phyloP scores from a whole-genome alignment of 139 green algal genomes.

The Microglena sp. region DNA sequence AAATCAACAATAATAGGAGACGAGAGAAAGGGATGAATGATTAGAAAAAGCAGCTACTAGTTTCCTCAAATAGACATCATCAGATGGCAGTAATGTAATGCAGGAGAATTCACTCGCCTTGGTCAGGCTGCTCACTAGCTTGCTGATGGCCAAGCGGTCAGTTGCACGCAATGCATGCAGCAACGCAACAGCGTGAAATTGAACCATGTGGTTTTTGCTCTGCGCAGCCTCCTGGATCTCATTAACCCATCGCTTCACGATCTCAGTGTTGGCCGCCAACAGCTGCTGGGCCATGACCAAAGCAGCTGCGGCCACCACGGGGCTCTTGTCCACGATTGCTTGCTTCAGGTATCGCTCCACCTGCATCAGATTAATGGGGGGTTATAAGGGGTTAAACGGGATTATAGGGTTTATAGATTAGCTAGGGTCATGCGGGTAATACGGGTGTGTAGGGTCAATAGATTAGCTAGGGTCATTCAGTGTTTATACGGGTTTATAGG shows the following conservation, averaged over 20 bases:
- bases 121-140: slow-evolving; percentile 90
- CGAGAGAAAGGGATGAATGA: too few species aligned
- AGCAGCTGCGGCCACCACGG: slow-evolving; percentile 63
- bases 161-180: slow-evolving; percentile 83
- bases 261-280: slow-evolving; percentile 70
- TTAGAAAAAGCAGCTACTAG: too few species aligned
- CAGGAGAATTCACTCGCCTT: too few species aligned
- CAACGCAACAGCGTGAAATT: slow-evolving; percentile 93
- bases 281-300: slow-evolving; percentile 83
- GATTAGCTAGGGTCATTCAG: too few species aligned
- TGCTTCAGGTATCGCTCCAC: slow-evolving; percentile 95
- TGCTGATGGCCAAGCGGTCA: slow-evolving; percentile 91
- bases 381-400: too few species aligned
- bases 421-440: too few species aligned
- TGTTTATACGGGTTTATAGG: too few species aligned
- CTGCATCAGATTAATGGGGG: slow-evolving; percentile 12
- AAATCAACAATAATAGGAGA: too few species aligned
- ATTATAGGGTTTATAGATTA: too few species aligned
- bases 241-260: slow-evolving; percentile 94
- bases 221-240: slow-evolving; percentile 92
- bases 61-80: too few species aligned
- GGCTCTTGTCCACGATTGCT: slow-evolving; percentile 91
- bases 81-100: too few species aligned
- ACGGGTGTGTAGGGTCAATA: too few species aligned
- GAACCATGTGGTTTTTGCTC: slow-evolving; percentile 82